A percentile compares a stretch with the other conserved stretches of the same genome.
Evolutionary conservation across 2,329 filamentous ascomycete species (phyloP).

Genomic region (Emergomyces orientalis): DNA sequence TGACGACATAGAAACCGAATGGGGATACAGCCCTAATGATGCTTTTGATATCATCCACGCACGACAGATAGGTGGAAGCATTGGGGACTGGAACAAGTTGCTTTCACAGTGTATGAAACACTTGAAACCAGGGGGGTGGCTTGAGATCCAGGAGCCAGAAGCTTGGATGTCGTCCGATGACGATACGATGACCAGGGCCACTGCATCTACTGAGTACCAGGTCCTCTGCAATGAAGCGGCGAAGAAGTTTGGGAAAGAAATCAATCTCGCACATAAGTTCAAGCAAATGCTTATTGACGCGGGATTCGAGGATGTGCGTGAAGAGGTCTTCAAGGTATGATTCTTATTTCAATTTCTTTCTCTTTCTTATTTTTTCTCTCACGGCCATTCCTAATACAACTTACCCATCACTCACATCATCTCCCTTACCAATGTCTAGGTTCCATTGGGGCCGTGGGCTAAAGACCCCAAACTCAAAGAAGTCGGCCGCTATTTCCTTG

Average conservation of each 20-base stretch:
- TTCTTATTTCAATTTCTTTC: neutral
- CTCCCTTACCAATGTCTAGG: constrained; percentile 10
- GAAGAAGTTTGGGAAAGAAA: constrained; percentile 17
- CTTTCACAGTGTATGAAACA: constrained; percentile 19
- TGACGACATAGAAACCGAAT: constrained; percentile 26
- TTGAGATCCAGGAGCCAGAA: constrained; percentile 24
- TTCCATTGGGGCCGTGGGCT: constrained; percentile 30
- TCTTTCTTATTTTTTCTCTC: neutral
- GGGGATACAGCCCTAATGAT: constrained; percentile 18
- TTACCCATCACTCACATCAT: neutral
- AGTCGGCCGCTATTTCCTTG: constrained; percentile 30
- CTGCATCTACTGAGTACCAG: constrained; percentile 20
- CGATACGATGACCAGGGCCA: constrained; percentile 13
- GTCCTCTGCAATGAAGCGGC: constrained; percentile 18
- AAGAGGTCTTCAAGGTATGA: constrained; percentile 21
- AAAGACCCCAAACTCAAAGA: constrained; percentile 42
- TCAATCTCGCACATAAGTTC: constrained; percentile 21
- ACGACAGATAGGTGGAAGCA: constrained; percentile 21
- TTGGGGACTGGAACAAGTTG: constrained; percentile 19
- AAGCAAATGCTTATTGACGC: constrained; percentile 23
- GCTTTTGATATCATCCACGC: constrained; percentile 27
- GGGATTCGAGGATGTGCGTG: constrained; percentile 27
- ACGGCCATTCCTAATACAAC: too few species aligned
- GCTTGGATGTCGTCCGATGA: constrained; percentile 19
- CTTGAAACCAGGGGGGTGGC: constrained; percentile 24